Base-by-base conservation (phyloP, 2,329 filamentous ascomycete genomes). In the Hysterium pulicare region DNA sequence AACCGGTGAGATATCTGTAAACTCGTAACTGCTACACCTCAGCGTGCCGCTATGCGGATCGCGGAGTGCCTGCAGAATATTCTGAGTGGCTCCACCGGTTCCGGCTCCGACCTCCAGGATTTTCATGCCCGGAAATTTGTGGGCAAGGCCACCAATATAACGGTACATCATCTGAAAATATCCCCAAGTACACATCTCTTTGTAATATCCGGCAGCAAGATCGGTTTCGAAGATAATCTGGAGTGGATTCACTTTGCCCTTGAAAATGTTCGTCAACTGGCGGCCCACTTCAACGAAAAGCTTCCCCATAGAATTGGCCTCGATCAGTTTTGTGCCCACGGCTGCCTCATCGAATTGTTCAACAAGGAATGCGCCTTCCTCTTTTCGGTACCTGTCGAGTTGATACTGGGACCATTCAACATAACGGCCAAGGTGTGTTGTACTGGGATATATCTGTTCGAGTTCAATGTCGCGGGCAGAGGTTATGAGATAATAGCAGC, bases 91-190 rank as follows among this genome's bases (percentile, higher is more conserved):
- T 3, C 46, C 45, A 9, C 53, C 53, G 13, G 53, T 56, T 1
- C 54, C 54, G 6, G 50, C 52, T 6, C 54, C 49, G 8, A 57
- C 40, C 31, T 60, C 53, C 3, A 55, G 38, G 1, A 52, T 39
- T 13, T 38, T 31, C 32, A 51, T 21, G 3, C 15, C 39, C 2
- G 49, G 51, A 11, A 46, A 41, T 15, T 39, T 35, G 24, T 45
- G 39, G 11, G 16, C 41, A 9, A 46, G 10, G 4, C 24, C 13
- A 4, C 42, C 21, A 2, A 49, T 3, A 21, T 24, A 47, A 33
- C 11, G 39, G 21, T 10, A 42, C 17, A 26, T 38, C 28, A 28
- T 32, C 30, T 41, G 33, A 32, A 23, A 32, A 37, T 39, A 21
- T 40, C 41, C 37, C 46, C 22, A 10, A 20, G 39, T 34, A 39